Evolutionary conservation across 1,284 basidiomycete species (phyloP).

Genomic region (Melampsora abietis-canadensis): DNA sequence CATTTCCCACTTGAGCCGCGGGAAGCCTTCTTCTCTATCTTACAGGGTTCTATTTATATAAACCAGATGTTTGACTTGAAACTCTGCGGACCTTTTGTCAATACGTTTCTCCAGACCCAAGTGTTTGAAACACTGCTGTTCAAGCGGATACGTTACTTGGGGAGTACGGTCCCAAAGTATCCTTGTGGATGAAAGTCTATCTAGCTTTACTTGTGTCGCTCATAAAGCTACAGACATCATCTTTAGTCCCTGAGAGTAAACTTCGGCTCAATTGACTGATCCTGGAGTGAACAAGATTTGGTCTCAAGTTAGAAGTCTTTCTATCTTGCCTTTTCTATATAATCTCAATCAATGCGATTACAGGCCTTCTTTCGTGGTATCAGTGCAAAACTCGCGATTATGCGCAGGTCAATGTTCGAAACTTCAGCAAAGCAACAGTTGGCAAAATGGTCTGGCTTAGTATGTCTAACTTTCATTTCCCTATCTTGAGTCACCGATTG

Average conservation of each 20-base stretch:
- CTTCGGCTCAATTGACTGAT: slow-evolving; percentile 73
- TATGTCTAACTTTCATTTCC: slow-evolving; percentile 56
- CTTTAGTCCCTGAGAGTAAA: slow-evolving; percentile 64
- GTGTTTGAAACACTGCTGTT: slow-evolving; percentile 69
- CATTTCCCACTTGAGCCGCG: slow-evolving; percentile 56
- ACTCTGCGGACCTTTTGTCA: slow-evolving; percentile 62
- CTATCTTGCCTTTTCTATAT: background rate
- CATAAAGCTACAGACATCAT: slow-evolving; percentile 63
- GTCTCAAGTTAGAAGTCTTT: slow-evolving; percentile 62
- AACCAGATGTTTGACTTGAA: background rate
- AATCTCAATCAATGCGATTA: no score
- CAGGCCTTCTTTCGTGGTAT: slow-evolving; percentile 84
- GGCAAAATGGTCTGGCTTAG: slow-evolving; percentile 92
- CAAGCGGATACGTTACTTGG: slow-evolving; percentile 65
- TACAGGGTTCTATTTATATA: background rate
- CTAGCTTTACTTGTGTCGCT: slow-evolving; percentile 66
- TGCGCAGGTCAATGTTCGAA: slow-evolving; percentile 83
- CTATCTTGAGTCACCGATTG: background rate
- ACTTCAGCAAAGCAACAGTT: slow-evolving; percentile 88
- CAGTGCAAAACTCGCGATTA: slow-evolving; percentile 92
- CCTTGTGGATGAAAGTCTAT: slow-evolving; percentile 74
- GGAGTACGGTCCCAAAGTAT: slow-evolving; percentile 66
- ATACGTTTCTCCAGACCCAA: slow-evolving; percentile 68
- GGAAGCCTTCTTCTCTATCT: background rate
- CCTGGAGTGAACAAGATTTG: slow-evolving; percentile 69